Conservation (phyloP, 306 rosid species). For the Geum urbanum region DNA sequence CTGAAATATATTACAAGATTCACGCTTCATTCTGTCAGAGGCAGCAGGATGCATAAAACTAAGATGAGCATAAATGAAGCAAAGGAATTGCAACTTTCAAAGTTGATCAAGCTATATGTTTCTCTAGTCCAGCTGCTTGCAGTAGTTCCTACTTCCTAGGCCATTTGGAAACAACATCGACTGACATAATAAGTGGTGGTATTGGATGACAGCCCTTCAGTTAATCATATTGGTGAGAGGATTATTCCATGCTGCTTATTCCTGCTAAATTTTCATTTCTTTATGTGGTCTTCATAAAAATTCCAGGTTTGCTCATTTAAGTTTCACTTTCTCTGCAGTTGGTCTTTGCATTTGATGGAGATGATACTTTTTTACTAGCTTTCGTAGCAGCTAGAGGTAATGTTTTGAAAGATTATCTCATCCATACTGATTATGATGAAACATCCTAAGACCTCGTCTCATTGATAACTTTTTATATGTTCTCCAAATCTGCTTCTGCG, state of each 20-base stretch:
- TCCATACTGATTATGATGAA: neutral
- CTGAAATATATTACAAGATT: neutral
- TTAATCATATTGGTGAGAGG: conserved; percentile 74
- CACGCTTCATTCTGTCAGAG: neutral
- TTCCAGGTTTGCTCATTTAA: conserved; percentile 25
- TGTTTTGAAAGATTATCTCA: conserved; percentile 13
- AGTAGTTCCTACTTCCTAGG: neutral
- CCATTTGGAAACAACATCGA: conserved; percentile 14
- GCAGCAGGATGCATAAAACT: neutral
- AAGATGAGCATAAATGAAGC: neutral
- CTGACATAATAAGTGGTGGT: conserved; percentile 78
- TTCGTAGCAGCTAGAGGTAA: conserved; percentile 82
- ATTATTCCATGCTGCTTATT: neutral
- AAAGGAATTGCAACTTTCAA: neutral
- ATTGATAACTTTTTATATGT: conserved; percentile 13
- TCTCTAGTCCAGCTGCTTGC: neutral
- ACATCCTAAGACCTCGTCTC: conserved; percentile 2
- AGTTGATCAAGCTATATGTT: neutral
- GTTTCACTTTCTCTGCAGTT: conserved; percentile 41
- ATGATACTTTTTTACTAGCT: conserved; percentile 95
- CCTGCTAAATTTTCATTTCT: neutral
- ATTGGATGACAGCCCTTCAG: conserved; percentile 88
- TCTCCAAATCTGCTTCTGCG: conserved; percentile 78
- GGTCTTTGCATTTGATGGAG: conserved; percentile 89
- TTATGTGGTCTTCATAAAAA: conserved; percentile 7